phyloP scores from a whole-genome alignment of 352 stramenopile species.

The Pythium phragmiticola region DNA sequence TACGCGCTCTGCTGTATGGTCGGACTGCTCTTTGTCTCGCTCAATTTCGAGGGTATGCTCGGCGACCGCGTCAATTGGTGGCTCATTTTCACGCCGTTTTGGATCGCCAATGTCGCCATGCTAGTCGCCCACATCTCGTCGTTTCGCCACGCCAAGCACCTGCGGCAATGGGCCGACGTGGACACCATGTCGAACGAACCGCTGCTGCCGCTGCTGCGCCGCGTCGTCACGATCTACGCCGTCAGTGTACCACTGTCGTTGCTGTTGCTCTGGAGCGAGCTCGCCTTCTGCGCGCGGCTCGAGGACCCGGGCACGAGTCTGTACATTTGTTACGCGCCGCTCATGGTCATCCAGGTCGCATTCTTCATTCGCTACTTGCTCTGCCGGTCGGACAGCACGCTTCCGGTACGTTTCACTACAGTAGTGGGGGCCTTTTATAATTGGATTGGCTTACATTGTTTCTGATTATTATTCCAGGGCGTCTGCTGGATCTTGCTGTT shows the following conservation, averaged over 20 bases:
- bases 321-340: conserved; percentile 76
- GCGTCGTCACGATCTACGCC: conserved; percentile 76
- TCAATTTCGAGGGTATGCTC: conserved; percentile 80
- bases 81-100: conserved; percentile 80
- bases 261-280: conserved; percentile 77
- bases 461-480: conserved; percentile 37
- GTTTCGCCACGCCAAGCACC: conserved; percentile 58
- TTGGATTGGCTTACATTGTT: not conserved
- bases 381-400: conserved; percentile 69
- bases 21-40: conserved; percentile 63
- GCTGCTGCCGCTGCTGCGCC: conserved; percentile 66
- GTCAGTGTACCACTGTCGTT: conserved; percentile 67
- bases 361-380: conserved; percentile 83
- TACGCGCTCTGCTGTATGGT: conserved; percentile 77
- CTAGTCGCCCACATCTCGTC: conserved; percentile 61
- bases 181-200: conserved; percentile 83
- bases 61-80: conserved; percentile 70
- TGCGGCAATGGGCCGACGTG: conserved; percentile 74
- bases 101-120: conserved; percentile 66
- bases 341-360: conserved; percentile 80
- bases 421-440: not conserved
- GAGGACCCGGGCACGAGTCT: conserved; percentile 54
- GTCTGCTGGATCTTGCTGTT: conserved; percentile 78
- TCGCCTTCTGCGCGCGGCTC: conserved; percentile 78
- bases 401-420: conserved; percentile 49